phyloP scores from a whole-genome alignment of 2,329 filamentous ascomycete genomes.

The Fusarium burgessii region DNA sequence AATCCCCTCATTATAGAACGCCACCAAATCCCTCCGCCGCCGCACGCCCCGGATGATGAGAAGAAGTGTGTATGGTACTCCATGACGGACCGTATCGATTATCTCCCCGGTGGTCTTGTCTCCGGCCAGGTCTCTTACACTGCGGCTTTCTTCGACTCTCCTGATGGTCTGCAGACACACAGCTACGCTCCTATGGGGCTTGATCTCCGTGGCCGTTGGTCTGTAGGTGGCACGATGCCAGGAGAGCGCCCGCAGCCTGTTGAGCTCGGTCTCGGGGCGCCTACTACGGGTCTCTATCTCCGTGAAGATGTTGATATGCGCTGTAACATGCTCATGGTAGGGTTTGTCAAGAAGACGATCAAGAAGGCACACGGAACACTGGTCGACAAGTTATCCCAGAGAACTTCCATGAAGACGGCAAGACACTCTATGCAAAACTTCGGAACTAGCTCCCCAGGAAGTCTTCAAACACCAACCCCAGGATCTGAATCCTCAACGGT shows the following conservation, averaged over 20 bases:
- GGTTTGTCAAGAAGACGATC: constrained; percentile 85
- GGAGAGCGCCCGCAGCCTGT: constrained; percentile 74
- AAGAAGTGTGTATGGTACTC: constrained; percentile 80
- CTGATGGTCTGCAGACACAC: constrained; percentile 82
- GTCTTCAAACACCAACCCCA: constrained; percentile 31
- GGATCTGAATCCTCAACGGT: constrained; percentile 27
- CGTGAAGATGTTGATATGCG: constrained; percentile 86
- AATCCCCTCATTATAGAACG: constrained; percentile 85
- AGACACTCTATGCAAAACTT: constrained; percentile 37
- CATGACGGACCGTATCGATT: constrained; percentile 80
- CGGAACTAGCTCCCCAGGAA: constrained; percentile 8
- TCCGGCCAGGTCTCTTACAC: constrained; percentile 80
- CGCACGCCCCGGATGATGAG: constrained; percentile 77
- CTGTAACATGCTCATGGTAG: constrained; percentile 80
- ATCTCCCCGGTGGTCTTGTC: constrained; percentile 74
- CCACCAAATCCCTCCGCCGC: constrained; percentile 74
- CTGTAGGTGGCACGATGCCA: constrained; percentile 76
- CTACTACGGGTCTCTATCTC: constrained; percentile 78
- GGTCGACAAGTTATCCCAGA: constrained; percentile 68
- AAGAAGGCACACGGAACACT: constrained; percentile 79
- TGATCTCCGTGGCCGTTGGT: constrained; percentile 84
- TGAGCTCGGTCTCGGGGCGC: constrained; percentile 75
- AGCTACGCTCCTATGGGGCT: constrained; percentile 85
- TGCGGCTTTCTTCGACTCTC: constrained; percentile 81
- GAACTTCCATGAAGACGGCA: constrained; percentile 47